phyloP scores from a whole-genome alignment of 129 eudicot genomes.

The Centrapalus pauciflorus region DNA sequence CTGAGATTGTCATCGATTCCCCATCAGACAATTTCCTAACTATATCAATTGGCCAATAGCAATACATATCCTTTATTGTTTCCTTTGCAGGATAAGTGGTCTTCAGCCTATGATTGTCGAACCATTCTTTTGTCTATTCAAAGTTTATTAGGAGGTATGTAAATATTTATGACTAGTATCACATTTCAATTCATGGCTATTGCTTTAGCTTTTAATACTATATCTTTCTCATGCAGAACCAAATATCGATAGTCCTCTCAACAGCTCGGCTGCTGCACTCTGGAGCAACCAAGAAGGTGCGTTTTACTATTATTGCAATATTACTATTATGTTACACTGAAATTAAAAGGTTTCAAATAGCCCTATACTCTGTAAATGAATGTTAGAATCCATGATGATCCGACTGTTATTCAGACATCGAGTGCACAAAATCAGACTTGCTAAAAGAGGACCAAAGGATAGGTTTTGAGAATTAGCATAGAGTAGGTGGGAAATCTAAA shows the following conservation, averaged over 20 bases:
- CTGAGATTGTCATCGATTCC: neutral
- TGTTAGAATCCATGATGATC: neutral
- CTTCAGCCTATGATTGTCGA: slow-evolving; percentile 89
- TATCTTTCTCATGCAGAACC: slow-evolving; percentile 55
- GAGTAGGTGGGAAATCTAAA: neutral
- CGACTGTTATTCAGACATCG: neutral
- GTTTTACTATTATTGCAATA: too few species aligned
- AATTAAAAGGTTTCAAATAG: neutral
- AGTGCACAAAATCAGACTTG: neutral
- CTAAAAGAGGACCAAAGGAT: neutral
- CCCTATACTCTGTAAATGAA: neutral
- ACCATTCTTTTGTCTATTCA: slow-evolving; percentile 86
- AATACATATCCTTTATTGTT: neutral
- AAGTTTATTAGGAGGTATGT: slow-evolving; percentile 82
- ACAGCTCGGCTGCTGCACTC: slow-evolving; percentile 75
- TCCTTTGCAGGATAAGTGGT: slow-evolving; percentile 78
- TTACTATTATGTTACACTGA: neutral
- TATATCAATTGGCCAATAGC: neutral
- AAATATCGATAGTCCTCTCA: slow-evolving; percentile 76
- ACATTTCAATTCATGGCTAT: neutral
- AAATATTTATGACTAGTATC: slow-evolving; percentile 2
- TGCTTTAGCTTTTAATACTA: slow-evolving; percentile 3
- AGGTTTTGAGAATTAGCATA: neutral
- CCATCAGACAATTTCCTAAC: neutral
- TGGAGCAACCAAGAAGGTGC: slow-evolving; percentile 84